phyloP scores from a whole-genome alignment of 1,284 basidiomycete species.

The Pterula multifida region DNA sequence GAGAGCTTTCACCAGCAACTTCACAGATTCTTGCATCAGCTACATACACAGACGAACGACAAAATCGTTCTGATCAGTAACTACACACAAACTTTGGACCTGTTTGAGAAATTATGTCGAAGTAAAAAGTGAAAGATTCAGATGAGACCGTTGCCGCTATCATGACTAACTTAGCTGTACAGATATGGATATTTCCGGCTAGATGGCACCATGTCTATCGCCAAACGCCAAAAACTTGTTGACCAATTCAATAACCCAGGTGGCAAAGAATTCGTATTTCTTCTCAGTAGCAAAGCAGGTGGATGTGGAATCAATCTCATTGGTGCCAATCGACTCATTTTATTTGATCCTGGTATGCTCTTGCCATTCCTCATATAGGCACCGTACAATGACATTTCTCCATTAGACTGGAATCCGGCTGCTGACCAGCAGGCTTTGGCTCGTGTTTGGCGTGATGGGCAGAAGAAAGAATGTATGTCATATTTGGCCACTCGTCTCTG shows the following conservation, averaged over 20 bases:
- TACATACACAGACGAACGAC: slow-evolving; percentile 76
- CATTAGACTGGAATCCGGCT: slow-evolving; percentile 92
- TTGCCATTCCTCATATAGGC: neutral
- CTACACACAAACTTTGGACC: slow-evolving; percentile 93
- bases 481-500: neutral
- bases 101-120: slow-evolving; percentile 83
- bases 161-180: slow-evolving; percentile 1
- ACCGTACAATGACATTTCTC: slow-evolving; percentile 2
- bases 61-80: slow-evolving; percentile 99
- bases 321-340: slow-evolving; percentile 89
- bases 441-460: slow-evolving; percentile 98
- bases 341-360: slow-evolving; percentile 84
- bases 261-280: slow-evolving; percentile 90
- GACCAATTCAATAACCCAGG: slow-evolving; percentile 96
- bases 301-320: slow-evolving; percentile 98
- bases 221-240: slow-evolving; percentile 94
- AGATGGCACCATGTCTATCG: slow-evolving; percentile 89
- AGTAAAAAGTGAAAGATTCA: slow-evolving; percentile 82
- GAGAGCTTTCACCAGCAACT: neutral
- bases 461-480: slow-evolving; percentile 92
- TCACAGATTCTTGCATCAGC: slow-evolving; percentile 73
- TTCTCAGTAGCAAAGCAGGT: slow-evolving; percentile 94
- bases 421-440: slow-evolving; percentile 98
- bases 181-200: slow-evolving; percentile 91
- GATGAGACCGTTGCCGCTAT: slow-evolving; percentile 14